These are phyloP conservation scores for Volvox reticuliferus DNA, from an alignment of 139 green algal species.

Conservation along the genomic window DNA sequence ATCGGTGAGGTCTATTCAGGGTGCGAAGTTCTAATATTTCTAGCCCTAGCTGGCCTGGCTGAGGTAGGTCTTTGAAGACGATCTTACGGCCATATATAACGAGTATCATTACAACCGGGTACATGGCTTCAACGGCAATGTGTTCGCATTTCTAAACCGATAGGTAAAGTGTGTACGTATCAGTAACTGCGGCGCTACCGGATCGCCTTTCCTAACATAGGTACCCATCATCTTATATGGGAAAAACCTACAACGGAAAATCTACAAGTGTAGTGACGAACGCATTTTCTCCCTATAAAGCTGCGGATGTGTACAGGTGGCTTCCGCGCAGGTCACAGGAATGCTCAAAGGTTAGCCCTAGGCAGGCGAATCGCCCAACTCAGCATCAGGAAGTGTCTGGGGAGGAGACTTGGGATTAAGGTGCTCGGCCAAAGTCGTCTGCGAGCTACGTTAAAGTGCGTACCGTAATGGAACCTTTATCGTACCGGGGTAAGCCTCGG, in stretches of 20 bases:
- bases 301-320: not conserved
- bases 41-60: not conserved
- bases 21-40: not conserved
- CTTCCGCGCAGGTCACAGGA: not conserved
- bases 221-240: not conserved
- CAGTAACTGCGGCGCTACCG: too few species aligned
- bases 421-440: not conserved
- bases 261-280: not conserved
- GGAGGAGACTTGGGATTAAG: not conserved
- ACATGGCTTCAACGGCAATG: too few species aligned
- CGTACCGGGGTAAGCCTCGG: not conserved
- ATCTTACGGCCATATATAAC: not conserved
- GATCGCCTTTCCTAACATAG: not conserved
- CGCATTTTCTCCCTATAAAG: not conserved
- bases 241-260: not conserved
- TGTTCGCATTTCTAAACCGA: too few species aligned
- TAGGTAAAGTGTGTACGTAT: too few species aligned
- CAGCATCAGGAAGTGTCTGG: not conserved
- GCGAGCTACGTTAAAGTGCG: not conserved
- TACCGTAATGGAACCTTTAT: not conserved
- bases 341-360: not conserved
- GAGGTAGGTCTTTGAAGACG: not conserved
- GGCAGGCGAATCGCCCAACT: not conserved
- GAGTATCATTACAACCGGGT: too few species aligned
- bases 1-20: not conserved